Evolutionary conservation across 2,329 filamentous ascomycete genomes (phyloP), one percentile per base, ranked within the genome.

Genomic region (Nemania sp.): DNA sequence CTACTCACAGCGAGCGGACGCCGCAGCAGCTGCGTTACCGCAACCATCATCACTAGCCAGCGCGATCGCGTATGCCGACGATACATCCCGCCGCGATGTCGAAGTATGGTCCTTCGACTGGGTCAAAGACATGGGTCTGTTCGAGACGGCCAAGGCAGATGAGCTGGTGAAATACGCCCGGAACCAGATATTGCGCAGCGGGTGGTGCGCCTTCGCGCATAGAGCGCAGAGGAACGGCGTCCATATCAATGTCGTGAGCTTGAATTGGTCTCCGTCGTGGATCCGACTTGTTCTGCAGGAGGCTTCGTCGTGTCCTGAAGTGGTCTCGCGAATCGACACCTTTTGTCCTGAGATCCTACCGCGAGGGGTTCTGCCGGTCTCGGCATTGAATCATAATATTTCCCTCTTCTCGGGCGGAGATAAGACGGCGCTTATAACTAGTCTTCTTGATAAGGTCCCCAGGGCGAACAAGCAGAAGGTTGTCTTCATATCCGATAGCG

Each of bases 181-280:
- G 12, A 56, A 56, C 23, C 52, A 52, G 36, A 56, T 48, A n/a
- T n/a, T 58, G 7, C 48, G 48, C 24, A 24, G 17, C n/a, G 56
- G 56, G 12, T 56, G 52, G 48, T 56, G 52, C 36, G n/a, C 33
- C 3, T 56, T 58, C 44, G 48, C 56, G 39, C 30, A 33, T 14
- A 23, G 26, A 3, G 54, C 54, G 41, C 34, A 51, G 22, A 31
- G 22, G 17, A 23, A 31, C 2, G 40, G 54, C 33, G 37, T 33
- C 1, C 41, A 28, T 7, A 54, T 57, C 28, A 39, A 37, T 9
- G 54, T 54, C n/a, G 46, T 54, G 6, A 51, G 54, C 23, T 47
- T 57, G 22, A 57, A 54, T 42, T 54, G 51, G 54, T 50, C 45
- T 11, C 42, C 51, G 36, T 49, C 46, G 28, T 54, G 54, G 51